phyloP scores from a whole-genome alignment of 225 moss, liverwort and hornwort genomes.

The Physcomitrellopsis africana region DNA sequence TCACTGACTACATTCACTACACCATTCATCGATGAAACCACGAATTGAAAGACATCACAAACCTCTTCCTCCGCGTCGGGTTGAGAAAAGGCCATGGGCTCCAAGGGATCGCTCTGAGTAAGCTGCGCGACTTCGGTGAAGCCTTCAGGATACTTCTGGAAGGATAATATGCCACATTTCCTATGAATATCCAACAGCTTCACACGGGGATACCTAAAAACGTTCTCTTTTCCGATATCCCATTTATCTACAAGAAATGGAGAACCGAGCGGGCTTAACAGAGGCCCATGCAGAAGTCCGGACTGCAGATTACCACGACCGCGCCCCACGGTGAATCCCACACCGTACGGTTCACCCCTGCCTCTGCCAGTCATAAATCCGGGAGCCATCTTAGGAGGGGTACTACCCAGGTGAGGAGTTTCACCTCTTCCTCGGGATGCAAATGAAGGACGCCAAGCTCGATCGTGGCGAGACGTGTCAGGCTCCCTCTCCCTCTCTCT shows the following conservation, averaged over 20 bases:
- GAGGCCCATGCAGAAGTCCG: slow-evolving; percentile 89
- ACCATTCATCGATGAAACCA: slow-evolving; percentile 3
- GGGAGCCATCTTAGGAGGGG: slow-evolving; percentile 74
- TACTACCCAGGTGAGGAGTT: slow-evolving; percentile 69
- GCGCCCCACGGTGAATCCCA: slow-evolving; percentile 91
- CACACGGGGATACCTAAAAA: slow-evolving; percentile 83
- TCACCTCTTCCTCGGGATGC: slow-evolving; percentile 78
- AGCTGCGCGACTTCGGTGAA: slow-evolving; percentile 88
- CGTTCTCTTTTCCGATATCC: slow-evolving; percentile 69
- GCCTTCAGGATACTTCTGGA: slow-evolving; percentile 76
- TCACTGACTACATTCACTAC: neutral
- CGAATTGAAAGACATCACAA: slow-evolving; percentile 1
- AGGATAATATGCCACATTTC: slow-evolving; percentile 69
- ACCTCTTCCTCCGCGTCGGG: slow-evolving; percentile 98
- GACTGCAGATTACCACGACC: slow-evolving; percentile 89
- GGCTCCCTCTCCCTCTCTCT: slow-evolving; percentile 56
- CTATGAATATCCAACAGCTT: slow-evolving; percentile 95
- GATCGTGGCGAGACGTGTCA: slow-evolving; percentile 57
- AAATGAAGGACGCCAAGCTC: slow-evolving; percentile 79
- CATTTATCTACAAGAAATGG: slow-evolving; percentile 80
- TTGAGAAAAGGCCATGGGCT: slow-evolving; percentile 96
- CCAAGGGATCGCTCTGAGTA: slow-evolving; percentile 79
- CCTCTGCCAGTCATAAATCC: slow-evolving; percentile 98
- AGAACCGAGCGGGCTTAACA: slow-evolving; percentile 77
- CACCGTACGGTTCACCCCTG: slow-evolving; percentile 82